These are phyloP conservation scores for Casuarina glauca DNA, from an alignment of 306 rosid genomes.

Conservation along the genomic window DNA sequence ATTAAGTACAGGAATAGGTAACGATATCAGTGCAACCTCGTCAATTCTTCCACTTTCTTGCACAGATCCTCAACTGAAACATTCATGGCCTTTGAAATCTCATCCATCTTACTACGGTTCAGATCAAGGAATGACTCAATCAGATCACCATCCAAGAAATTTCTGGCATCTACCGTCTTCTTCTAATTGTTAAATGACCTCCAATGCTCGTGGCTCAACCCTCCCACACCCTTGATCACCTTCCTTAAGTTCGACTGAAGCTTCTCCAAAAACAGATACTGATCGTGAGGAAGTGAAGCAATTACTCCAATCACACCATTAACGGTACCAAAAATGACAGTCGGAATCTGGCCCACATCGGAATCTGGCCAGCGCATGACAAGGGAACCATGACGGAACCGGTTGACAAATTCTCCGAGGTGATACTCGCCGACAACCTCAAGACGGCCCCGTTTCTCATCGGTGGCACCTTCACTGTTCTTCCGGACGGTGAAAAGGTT, in stretches of 20 bases:
- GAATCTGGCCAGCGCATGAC: constrained; percentile 97
- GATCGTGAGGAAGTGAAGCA: constrained; percentile 93
- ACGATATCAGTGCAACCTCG: constrained; percentile 75
- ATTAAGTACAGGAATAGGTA: not conserved
- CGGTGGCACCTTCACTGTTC: constrained; percentile 90
- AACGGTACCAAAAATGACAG: constrained; percentile 87
- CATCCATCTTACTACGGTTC: constrained; percentile 83
- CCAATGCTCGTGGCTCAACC: constrained; percentile 97
- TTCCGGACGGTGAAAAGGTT: constrained; percentile 57
- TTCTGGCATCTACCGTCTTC: constrained; percentile 79
- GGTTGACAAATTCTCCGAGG: constrained; percentile 83
- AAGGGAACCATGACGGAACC: constrained; percentile 81
- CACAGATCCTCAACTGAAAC: constrained; percentile 93
- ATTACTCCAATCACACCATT: constrained; percentile 97
- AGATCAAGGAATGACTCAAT: constrained; percentile 96
- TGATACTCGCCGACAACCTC: constrained; percentile 94
- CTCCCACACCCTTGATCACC: constrained; percentile 97
- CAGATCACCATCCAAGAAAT: constrained; percentile 92
- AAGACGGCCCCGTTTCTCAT: constrained; percentile 89
- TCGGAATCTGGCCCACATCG: constrained; percentile 93
- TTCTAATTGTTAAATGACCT: constrained; percentile 92
- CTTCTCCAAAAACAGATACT: constrained; percentile 77
- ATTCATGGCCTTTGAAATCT: constrained; percentile 65
- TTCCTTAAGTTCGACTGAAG: constrained; percentile 89
- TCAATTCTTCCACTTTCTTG: constrained; percentile 93